A percentile compares a stretch with the other conserved stretches of the same genome.
Evolutionary conservation across 2,329 filamentous ascomycete genomes (phyloP).

Genomic region (Xylaria sp.): DNA sequence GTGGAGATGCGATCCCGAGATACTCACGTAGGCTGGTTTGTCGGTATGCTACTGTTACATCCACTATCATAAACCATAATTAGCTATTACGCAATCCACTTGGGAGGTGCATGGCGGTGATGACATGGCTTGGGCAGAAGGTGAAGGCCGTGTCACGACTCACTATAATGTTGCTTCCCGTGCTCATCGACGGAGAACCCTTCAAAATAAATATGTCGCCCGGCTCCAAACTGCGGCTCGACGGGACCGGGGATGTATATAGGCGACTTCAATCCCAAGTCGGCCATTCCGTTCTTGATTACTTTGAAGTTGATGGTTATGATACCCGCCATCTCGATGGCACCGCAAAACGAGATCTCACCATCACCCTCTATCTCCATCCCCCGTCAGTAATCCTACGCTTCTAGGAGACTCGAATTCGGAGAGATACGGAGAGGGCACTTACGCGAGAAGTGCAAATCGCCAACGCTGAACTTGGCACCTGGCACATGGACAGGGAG

Average conservation of each 20-base stretch:
- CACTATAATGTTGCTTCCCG: conserved; percentile 84
- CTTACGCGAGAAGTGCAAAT: conserved; percentile 81
- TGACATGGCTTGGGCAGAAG: not conserved
- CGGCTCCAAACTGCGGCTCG: conserved; percentile 86
- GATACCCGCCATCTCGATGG: conserved; percentile 92
- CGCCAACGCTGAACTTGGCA: conserved; percentile 90
- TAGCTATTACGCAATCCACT: not conserved
- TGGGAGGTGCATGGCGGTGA: not conserved
- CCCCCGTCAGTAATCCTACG: conserved; percentile 17
- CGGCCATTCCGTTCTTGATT: conserved; percentile 80
- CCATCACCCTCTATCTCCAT: conserved; percentile 76
- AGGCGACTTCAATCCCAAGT: conserved; percentile 81
- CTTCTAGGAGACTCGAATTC: no score
- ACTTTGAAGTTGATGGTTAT: conserved; percentile 93
- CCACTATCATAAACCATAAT: conserved; percentile 58
- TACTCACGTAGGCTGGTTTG: conserved; percentile 75
- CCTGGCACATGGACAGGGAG: conserved; percentile 87
- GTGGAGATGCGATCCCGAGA: not conserved
- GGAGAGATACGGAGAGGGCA: conserved; percentile 26
- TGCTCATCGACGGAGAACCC: conserved; percentile 90
- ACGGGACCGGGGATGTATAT: conserved; percentile 90
- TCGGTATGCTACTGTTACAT: conserved; percentile 86
- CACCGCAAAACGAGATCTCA: conserved; percentile 88
- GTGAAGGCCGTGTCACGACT: conserved; percentile 15
- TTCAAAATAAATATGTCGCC: conserved; percentile 85